Base-by-base conservation (phyloP, 2,329 filamentous ascomycete genomes). In the Trichoderma hamatum region DNA sequence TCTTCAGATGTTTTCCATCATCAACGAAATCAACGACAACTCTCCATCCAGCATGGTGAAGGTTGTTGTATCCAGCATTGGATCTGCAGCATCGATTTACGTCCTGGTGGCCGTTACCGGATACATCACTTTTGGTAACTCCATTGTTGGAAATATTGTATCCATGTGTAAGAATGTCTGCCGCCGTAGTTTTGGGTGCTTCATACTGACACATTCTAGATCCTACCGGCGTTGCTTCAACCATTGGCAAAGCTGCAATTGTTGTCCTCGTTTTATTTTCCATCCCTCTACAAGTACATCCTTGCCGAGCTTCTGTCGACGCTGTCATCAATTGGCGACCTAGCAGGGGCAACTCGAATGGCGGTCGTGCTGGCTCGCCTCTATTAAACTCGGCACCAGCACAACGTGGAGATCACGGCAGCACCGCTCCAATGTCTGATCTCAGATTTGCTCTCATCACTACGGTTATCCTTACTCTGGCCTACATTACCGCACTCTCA, bases 261-360 rank as follows among this genome's bases (percentile, higher is more conserved):
- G 96, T 99, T 46, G 86, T 98, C 69, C 88, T 99, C 1, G 96
- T 99, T 73, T 94, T 96, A 79, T 98, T 99, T 79, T 97, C 94
- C 19, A 95, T 98, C 71, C 96, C 96, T 1, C 86, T 99, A 1
- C 96, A 99, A 80, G 91, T 97, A 46, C 96, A 99, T 77, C 96
- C 96, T 0, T 98, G 96, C 81, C 90, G 96, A 70, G 96, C 96
- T n/a, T 97, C 93, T 19, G 84, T 98, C 32, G 94, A 98, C 75
- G 95, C 96, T 0, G 93, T 97, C n/a, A 81, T 97, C 63, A 94
- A 92, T 80, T 98, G 96, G 95, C 89, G 94, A 9, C 94, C 93
- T 11, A 85, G 83, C 73, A 76, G 81, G 24, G 73, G 46, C 14
- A 81, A 84, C 71, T 75, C 73, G 67, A 76, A 72, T 61, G 78